Conservation (phyloP, 805 yeast species). For the Candida dendrica region DNA sequence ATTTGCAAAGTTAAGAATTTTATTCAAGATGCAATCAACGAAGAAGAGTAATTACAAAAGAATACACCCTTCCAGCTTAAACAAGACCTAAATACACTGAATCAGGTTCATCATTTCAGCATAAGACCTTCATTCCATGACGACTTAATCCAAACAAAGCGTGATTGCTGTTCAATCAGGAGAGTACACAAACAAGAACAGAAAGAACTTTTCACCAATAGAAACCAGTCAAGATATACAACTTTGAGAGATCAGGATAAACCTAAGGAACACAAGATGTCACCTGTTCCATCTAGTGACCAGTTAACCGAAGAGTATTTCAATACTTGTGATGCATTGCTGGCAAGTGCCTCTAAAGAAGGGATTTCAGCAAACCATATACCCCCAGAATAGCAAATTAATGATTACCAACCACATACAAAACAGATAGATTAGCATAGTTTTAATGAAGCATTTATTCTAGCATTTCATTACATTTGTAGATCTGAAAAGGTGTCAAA, state of each 20-base stretch:
- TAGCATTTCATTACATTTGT: too few species aligned
- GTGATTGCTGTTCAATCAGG: too few species aligned
- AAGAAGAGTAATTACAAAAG: background rate
- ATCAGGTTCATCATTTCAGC: background rate
- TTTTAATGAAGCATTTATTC: too few species aligned
- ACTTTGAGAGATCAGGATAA: background rate
- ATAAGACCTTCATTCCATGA: background rate
- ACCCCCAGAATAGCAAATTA: background rate
- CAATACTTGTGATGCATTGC: slow-evolving; percentile 7
- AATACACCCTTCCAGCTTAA: background rate
- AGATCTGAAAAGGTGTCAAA: background rate
- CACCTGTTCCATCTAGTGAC: slow-evolving; percentile 1
- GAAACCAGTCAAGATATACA: too few species aligned
- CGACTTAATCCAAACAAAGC: background rate
- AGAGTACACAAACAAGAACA: too few species aligned
- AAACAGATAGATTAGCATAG: too few species aligned
- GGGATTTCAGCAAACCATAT: too few species aligned
- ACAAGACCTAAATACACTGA: background rate
- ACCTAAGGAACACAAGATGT: background rate
- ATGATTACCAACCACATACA: too few species aligned
- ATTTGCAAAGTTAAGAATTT: slow-evolving; percentile 1
- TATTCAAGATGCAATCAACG: slow-evolving; percentile 3
- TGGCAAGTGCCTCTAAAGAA: background rate
- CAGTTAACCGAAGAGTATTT: slow-evolving; percentile 6
- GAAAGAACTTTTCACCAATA: too few species aligned